phyloP scores from a whole-genome alignment of 1,284 basidiomycete genomes.

The Tausonia pullulans region DNA sequence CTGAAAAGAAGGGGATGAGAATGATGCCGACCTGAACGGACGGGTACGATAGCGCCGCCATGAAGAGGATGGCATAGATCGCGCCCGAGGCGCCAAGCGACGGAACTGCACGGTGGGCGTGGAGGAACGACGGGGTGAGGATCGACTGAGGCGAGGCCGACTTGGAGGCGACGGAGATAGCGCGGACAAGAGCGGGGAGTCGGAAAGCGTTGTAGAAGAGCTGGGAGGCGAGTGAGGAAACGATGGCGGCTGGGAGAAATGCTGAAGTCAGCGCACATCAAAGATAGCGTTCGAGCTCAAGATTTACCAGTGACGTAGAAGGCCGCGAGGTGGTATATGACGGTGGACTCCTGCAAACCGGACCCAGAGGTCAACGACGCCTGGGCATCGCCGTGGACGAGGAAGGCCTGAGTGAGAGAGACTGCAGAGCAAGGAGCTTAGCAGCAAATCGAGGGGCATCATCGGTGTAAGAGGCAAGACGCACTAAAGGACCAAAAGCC shows the following conservation, averaged over 20 bases:
- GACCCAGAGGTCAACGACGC: slow-evolving; percentile 1
- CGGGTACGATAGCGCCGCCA: slow-evolving; percentile 11
- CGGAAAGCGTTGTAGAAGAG: not conserved
- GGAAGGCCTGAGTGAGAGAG: slow-evolving; percentile 12
- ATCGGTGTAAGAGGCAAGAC: not conserved
- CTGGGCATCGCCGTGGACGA: slow-evolving; percentile 12
- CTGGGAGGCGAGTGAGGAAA: slow-evolving; percentile 11
- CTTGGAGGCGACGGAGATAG: not conserved
- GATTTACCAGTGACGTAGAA: slow-evolving; percentile 8
- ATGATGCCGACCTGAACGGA: slow-evolving; percentile 4
- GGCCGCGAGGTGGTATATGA: slow-evolving; percentile 11
- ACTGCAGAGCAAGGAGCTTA: not conserved
- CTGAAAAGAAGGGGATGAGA: slow-evolving; percentile 9
- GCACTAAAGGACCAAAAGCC: slow-evolving; percentile 14
- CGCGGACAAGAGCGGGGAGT: not conserved
- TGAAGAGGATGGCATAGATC: slow-evolving; percentile 10
- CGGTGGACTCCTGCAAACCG: slow-evolving; percentile 2
- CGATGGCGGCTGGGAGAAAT: not conserved
- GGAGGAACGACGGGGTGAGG: not conserved
- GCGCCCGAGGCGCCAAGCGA: slow-evolving; percentile 14
- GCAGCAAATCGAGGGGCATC: not conserved
- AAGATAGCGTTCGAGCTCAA: no score
- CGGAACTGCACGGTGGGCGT: not conserved
- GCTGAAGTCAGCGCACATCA: not conserved
- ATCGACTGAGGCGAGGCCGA: not conserved